phyloP scores from a whole-genome alignment of 228 moss, liverwort and hornwort species.

The Sphagnum magellanicum region DNA sequence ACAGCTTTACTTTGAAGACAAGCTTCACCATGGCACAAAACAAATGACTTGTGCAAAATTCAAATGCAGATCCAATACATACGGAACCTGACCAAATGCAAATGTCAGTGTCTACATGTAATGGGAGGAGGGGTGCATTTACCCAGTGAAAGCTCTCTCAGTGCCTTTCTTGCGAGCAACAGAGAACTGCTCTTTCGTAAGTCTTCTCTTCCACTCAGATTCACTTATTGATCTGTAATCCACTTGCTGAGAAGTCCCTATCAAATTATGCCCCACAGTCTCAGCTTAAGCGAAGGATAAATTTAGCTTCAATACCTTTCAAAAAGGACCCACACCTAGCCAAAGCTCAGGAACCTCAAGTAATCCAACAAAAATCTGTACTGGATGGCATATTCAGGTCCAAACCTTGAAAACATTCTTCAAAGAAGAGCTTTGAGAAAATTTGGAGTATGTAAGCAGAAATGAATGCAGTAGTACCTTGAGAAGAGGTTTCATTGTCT shows the following conservation, averaged over 20 bases:
- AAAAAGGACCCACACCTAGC: not conserved
- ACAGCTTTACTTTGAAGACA: not conserved
- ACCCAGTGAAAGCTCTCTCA: slow-evolving; percentile 80
- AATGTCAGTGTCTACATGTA: not conserved
- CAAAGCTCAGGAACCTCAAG: not conserved
- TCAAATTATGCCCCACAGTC: not conserved
- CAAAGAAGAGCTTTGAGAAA: not conserved
- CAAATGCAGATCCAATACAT: not conserved
- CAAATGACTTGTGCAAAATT: too few species aligned
- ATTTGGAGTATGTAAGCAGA: not conserved
- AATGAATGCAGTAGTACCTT: not conserved
- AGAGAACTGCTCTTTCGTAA: slow-evolving; percentile 71
- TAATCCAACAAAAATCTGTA: not conserved
- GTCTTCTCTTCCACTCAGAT: slow-evolving; percentile 75
- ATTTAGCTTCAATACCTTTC: not conserved
- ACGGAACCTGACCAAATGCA: not conserved
- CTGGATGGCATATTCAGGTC: not conserved
- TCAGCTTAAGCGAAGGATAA: not conserved
- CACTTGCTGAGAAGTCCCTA: slow-evolving; percentile 42
- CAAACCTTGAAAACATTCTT: too few species aligned
- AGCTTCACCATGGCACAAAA: not conserved
- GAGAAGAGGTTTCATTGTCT: not conserved
- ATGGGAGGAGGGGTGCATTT: not conserved
- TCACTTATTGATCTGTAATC: slow-evolving; percentile 49
- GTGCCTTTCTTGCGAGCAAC: slow-evolving; percentile 93